Conservation (phyloP, 257 asterid genomes). For the Solanum sejunctum region DNA sequence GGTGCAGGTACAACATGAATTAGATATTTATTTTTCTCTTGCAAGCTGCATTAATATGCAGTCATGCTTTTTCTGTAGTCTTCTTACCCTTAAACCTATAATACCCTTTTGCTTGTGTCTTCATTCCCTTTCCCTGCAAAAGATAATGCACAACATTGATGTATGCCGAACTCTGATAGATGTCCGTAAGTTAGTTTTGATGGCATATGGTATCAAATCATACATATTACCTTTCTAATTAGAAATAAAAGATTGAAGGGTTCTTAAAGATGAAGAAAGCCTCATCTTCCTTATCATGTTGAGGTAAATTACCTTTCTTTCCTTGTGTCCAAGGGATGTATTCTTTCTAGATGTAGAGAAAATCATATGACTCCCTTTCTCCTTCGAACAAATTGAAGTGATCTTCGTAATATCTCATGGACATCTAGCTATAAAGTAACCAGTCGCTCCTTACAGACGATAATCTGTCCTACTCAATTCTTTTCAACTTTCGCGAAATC, state of each 20-base stretch:
- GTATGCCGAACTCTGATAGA: not conserved
- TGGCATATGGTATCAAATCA: not conserved
- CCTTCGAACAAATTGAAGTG: not conserved
- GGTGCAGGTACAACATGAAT: conserved; percentile 44
- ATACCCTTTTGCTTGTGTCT: not conserved
- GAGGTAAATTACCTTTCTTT: not conserved
- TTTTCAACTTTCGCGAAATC: not conserved
- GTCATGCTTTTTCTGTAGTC: not conserved
- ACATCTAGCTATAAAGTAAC: not conserved
- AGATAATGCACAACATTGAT: not conserved
- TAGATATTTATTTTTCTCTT: not conserved
- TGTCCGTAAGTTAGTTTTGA: not conserved
- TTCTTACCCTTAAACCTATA: not conserved
- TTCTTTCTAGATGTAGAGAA: not conserved
- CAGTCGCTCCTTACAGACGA: not conserved
- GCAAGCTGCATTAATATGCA: not conserved
- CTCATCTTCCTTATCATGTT: not conserved
- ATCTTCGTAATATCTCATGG: not conserved
- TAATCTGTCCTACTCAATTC: not conserved
- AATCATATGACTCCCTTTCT: not conserved
- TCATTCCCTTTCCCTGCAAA: not conserved
- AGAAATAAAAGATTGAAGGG: not conserved
- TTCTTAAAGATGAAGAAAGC: not conserved
- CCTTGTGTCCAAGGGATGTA: not conserved
- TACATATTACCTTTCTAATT: not conserved